A percentile compares a stretch with the other conserved stretches of the same genome.
phyloP scores from a whole-genome alignment of 371 early-diverging fungal species.

The Mortierella sp. region DNA sequence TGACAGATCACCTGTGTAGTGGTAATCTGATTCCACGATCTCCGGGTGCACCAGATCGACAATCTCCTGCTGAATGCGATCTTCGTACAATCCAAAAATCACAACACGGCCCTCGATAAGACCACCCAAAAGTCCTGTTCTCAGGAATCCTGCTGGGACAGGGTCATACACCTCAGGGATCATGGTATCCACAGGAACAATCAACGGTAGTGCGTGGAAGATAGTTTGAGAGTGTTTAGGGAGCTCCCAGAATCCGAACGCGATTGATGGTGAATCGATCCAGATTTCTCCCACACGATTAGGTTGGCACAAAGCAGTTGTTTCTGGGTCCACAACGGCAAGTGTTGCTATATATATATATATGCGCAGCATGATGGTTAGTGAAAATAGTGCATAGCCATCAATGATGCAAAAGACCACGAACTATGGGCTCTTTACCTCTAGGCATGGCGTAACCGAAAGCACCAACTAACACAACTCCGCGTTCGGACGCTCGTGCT shows the following conservation, averaged over 20 bases:
- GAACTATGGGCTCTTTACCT: conserved; percentile 46
- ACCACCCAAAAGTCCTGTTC: conserved; percentile 85
- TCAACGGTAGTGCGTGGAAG: conserved; percentile 73
- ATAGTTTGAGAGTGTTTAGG: conserved; percentile 78
- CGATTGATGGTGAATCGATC: conserved; percentile 80
- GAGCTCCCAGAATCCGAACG: conserved; percentile 85
- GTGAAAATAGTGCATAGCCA: not conserved
- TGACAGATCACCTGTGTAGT: conserved; percentile 63
- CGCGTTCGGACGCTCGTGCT: conserved; percentile 40
- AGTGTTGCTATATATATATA: conserved; percentile 62
- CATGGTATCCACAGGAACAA: conserved; percentile 63
- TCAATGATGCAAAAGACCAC: not conserved
- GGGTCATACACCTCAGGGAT: conserved; percentile 60
- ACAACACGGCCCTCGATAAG: conserved; percentile 77
- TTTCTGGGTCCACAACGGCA: conserved; percentile 87
- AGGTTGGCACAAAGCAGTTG: conserved; percentile 75
- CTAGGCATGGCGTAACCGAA: conserved; percentile 75
- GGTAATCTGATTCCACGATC: conserved; percentile 61
- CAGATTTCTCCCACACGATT: conserved; percentile 88
- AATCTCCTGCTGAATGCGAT: conserved; percentile 73
- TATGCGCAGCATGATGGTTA: not conserved
- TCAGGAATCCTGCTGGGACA: conserved; percentile 63
- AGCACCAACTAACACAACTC: conserved; percentile 56
- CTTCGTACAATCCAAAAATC: conserved; percentile 81
- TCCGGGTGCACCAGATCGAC: conserved; percentile 54